Percentiles rank a stretch among this genome's conserved stretches.
These are phyloP conservation scores for Glarea lozoyensis DNA, from an alignment of 495 filamentous ascomycete species.

Conservation along the genomic window DNA sequence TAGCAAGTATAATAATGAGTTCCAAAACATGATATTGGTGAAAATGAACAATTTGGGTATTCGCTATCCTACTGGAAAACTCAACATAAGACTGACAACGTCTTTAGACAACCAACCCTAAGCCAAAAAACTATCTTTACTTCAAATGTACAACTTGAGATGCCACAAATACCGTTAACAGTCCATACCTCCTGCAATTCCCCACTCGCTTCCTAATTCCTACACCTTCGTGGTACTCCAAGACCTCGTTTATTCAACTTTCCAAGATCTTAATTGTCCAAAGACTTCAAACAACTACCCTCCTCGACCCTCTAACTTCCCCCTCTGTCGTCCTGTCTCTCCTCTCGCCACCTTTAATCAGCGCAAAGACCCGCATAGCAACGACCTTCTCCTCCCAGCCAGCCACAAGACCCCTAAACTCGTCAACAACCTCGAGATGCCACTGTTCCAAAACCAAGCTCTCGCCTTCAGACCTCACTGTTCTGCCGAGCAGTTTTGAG, in stretches of 20 bases:
- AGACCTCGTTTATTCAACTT: no score
- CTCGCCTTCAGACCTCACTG: slow-evolving; percentile 5
- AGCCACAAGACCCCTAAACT: slow-evolving; percentile 27
- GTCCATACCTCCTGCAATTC: no score
- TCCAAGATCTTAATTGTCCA: neutral
- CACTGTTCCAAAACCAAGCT: slow-evolving; percentile 34
- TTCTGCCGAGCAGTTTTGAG: slow-evolving; percentile 17
- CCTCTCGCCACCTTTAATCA: slow-evolving; percentile 33
- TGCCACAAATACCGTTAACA: no score
- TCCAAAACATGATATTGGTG: no score
- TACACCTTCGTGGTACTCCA: no score
- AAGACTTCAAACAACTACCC: neutral
- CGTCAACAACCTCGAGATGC: slow-evolving; percentile 44
- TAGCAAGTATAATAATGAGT: no score
- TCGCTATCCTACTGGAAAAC: no score
- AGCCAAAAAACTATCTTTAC: no score
- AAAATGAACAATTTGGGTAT: no score
- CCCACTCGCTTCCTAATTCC: no score
- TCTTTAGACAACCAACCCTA: neutral
- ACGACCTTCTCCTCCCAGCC: slow-evolving; percentile 36
- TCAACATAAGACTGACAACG: neutral
- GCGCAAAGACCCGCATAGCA: slow-evolving; percentile 39
- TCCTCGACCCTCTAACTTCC: neutral
- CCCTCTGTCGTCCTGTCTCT: slow-evolving; percentile 17
- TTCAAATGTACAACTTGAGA: no score